These are phyloP conservation scores for barley (Hordeum vulgare) DNA, from an alignment of 176 grass and related monocot genomes.

Conservation along the genomic window DNA sequence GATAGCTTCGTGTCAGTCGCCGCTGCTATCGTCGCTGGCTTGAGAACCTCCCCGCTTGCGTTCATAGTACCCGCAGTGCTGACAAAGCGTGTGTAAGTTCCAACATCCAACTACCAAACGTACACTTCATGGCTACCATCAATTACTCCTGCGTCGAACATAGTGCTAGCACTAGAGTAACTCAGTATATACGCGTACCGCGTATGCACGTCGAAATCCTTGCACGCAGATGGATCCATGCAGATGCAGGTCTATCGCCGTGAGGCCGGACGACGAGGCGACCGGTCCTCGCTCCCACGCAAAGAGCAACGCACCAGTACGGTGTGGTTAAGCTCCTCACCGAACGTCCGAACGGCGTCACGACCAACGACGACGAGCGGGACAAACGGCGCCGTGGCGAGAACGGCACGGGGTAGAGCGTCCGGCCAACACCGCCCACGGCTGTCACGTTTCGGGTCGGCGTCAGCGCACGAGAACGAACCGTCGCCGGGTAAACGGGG, in stretches of 20 bases:
- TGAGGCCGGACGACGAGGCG: not conserved
- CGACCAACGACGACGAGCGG: not conserved
- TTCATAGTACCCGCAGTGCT: too few species aligned
- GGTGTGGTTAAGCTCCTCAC: not conserved
- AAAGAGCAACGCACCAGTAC: too few species aligned
- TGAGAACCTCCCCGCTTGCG: too few species aligned
- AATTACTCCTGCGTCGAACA: not conserved
- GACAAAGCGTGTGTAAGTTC: not conserved
- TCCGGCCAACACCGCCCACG: not conserved
- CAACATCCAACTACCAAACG: not conserved
- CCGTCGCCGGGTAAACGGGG: not conserved
- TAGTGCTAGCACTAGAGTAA: too few species aligned
- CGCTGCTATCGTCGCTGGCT: too few species aligned
- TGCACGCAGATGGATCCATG: not conserved
- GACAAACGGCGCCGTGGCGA: not conserved
- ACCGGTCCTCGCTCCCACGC: too few species aligned
- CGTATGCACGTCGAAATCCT: not conserved
- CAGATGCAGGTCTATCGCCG: not conserved
- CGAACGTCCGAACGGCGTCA: too few species aligned
- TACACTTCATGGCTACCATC: not conserved
- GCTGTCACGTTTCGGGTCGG: not conserved
- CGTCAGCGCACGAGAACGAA: not conserved
- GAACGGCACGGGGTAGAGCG: not conserved
- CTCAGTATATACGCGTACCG: not conserved
- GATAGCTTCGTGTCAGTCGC: too few species aligned